Evolutionary conservation across 108 stramenopile genomes (phyloP), one percentile per base, ranked within the genome.

Genomic region (Cyclotella atomus): DNA sequence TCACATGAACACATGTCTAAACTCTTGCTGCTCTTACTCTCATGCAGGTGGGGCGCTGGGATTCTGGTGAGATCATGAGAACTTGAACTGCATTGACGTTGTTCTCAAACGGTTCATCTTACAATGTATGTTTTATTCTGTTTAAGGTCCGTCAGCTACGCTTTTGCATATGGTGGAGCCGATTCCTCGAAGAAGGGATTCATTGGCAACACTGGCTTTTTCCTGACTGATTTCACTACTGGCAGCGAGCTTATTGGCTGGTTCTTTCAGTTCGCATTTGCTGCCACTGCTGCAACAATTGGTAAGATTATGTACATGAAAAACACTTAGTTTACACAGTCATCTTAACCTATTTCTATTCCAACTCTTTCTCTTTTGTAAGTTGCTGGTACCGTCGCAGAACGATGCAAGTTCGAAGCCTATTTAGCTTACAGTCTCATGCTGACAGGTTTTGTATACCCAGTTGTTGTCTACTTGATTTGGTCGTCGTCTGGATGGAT

Each of bases 381-480:
- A 41, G 87, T 89, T 25, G 68, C 71, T 53, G 84, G 89, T 21
- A 81, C 84, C 25, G 81, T 89, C 70, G 91, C 92, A 1, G 92
- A 95, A 29, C 73, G 95, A 16, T 82, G 80, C 53, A 91, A 89
- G 55, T 88, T 95, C 76, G 74, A 73, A 9, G 91, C 88, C 33
- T 97, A 97, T 77, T 67, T 93, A 20, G 76, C 86, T 59, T 95
- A 92, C 66, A 85, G 90, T 15, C 55, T 87, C 23, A 33, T 88
- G 43, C 64, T 96, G 50, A 82, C 85, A 9, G 88, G 87, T n/a
- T 91, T 95, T 60, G 90, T 96, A 19, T 97, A 97, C 83, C 95
- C 95, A 1, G 83, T 96, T 16, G 72, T 95, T 38, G 91, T 88
- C 9, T 91, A 95, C 83, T 63, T 84, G 38, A 84, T 93, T 15